Percentiles rank a stretch among this genome's conserved stretches.
These are phyloP conservation scores for Epichloe sp. DNA, from an alignment of 2,329 filamentous ascomycete species.

Conservation along the genomic window DNA sequence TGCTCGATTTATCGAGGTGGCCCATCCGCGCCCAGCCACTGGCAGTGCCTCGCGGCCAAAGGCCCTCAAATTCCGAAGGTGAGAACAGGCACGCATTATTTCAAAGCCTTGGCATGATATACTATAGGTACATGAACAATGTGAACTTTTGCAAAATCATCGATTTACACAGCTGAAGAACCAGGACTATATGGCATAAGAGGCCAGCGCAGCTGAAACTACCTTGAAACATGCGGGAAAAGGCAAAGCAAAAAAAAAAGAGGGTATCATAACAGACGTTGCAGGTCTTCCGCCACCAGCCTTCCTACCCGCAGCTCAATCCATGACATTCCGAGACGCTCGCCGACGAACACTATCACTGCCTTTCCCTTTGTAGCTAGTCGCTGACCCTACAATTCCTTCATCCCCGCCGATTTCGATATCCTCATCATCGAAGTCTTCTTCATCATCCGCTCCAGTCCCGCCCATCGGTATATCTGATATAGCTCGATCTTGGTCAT, in stretches of 20 bases:
- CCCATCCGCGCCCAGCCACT: no score
- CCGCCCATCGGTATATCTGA: slow-evolving; percentile 22
- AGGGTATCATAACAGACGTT: slow-evolving; percentile 3
- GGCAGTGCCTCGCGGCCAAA: no score
- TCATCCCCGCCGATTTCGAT: slow-evolving; percentile 13
- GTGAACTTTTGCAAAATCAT: neutral
- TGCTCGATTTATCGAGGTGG: no score
- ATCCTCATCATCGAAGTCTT: slow-evolving; percentile 25
- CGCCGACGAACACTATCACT: slow-evolving; percentile 19
- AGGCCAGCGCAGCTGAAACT: neutral
- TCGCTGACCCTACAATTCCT: slow-evolving; percentile 39
- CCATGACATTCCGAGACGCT: slow-evolving; percentile 13
- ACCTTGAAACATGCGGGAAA: neutral
- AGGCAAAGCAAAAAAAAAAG: neutral
- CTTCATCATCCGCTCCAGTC: slow-evolving; percentile 35
- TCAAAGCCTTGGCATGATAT: no score
- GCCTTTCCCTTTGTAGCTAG: slow-evolving; percentile 34
- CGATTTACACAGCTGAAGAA: neutral
- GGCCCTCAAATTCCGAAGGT: no score
- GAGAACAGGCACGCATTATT: no score
- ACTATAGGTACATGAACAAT: no score
- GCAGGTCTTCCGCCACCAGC: neutral
- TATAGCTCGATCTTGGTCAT: slow-evolving; percentile 14
- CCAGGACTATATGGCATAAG: neutral
- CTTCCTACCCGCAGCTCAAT: slow-evolving; percentile 4